Base-by-base conservation (phyloP, 2,329 filamentous ascomycete genomes). In the Fusarium odoratissimum region DNA sequence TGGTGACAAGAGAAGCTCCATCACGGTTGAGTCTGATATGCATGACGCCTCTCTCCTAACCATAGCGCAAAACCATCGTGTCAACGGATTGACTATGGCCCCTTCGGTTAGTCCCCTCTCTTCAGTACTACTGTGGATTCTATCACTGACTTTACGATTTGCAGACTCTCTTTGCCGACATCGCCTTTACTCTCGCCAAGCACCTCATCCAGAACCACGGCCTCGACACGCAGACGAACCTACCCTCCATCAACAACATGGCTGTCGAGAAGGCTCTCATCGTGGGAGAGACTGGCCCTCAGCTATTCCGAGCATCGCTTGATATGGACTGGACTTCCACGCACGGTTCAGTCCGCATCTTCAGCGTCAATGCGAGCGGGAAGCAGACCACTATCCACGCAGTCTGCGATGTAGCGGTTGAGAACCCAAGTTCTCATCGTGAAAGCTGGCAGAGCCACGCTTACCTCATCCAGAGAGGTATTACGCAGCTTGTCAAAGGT, bases 51-150 rank as follows among this genome's bases (percentile, higher is more conserved):
- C 48, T 17, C 37, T 60, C 6, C 13, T 60, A 8, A 3, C 23
- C 1, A 30, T 60, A 13, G 58, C 49, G 1, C 30, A 56, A 4
- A 56, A 60, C 30, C 58, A 60, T 28, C 37, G 38, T 2, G 58
- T 60, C 30, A 60, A 60, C 8, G 25, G 25, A 3, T 44, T 56
- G 30, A 60, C 48, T 14, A 55, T 60, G 48, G 48, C 48, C 1
- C 48, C 48, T 14, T 60, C 58, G 2, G 58, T 60, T 0, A 56
- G 58, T 44, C 4, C 4, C 3, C 5, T 11, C 2, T 23, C 6
- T 2, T 7, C 2, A 4, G 0, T 10, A 8, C 5, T 23, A 16
- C 17, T 17, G 4, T 16, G 1, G 4, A 6, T 1, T 42, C 8
- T 2, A 5, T 38, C 3, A 40, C 44, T 59, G 37, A 40, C 21